Percentiles rank a stretch among this genome's conserved stretches.
These are phyloP conservation scores for Luvunga scandens DNA, from an alignment of 345 rosid genomes.

Conservation along the genomic window DNA sequence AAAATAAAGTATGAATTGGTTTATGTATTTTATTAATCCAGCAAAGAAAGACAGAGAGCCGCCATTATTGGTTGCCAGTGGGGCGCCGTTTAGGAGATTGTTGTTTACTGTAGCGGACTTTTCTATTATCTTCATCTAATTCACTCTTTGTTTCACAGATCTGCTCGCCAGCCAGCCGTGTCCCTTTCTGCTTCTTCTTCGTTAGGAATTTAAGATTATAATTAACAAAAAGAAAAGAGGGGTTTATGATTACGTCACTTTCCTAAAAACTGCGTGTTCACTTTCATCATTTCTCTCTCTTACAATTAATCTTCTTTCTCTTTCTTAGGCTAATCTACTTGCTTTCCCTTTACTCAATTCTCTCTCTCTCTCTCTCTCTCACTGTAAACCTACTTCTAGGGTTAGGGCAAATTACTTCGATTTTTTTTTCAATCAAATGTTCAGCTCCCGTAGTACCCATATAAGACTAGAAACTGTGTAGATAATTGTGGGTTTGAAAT, in stretches of 20 bases:
- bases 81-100: background rate
- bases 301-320: background rate
- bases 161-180: background rate
- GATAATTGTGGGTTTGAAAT: background rate
- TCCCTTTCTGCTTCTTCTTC: background rate
- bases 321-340: background rate
- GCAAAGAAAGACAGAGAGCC: slow-evolving; percentile 4
- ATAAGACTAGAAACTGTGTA: background rate
- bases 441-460: background rate
- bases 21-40: background rate
- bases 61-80: slow-evolving; percentile 7
- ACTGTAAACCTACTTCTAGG: background rate
- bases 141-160: background rate
- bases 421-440: background rate
- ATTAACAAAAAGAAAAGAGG: background rate
- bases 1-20: too few species aligned
- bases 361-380: too few species aligned
- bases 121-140: too few species aligned
- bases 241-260: background rate
- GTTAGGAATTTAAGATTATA: too few species aligned
- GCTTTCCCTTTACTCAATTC: background rate
- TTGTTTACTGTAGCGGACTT: background rate
- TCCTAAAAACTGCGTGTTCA: background rate
- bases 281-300: background rate
- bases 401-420: background rate